Conservation (phyloP, 768 basidiomycete species). For the Lactarius sp. region DNA sequence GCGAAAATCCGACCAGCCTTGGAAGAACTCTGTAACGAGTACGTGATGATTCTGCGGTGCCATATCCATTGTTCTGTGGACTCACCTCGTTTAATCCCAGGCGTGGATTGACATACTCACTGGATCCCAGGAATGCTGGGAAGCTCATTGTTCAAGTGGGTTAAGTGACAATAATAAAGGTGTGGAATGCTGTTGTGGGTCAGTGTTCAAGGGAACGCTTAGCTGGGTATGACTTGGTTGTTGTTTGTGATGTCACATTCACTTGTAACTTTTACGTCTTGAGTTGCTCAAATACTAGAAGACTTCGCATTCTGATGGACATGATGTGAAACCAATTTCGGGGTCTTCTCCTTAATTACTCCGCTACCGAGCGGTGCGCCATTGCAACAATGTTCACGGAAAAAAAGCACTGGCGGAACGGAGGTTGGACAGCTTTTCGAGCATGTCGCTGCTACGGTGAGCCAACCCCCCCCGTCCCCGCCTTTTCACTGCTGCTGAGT, state of each 20-base stretch:
- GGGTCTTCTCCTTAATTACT: no score
- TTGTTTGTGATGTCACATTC: no score
- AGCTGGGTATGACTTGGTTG: background rate
- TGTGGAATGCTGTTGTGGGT: background rate
- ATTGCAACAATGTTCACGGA: no score
- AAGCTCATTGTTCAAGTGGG: conserved; percentile 2
- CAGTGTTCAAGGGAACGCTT: no score
- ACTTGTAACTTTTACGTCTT: no score
- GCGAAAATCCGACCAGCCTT: conserved; percentile 15
- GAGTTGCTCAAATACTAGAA: no score
- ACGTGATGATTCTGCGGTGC: background rate
- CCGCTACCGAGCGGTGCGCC: no score
- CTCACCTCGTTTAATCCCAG: conserved; percentile 2
- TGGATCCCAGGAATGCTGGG: conserved; percentile 10
- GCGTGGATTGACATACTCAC: background rate
- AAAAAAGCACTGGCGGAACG: no score
- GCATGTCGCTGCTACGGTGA: conserved; percentile 37
- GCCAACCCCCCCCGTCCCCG: conserved; percentile 18
- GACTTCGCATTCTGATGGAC: no score
- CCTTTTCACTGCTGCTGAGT: background rate
- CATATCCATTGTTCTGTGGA: background rate
- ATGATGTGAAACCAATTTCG: no score
- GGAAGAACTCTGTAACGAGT: conserved; percentile 3
- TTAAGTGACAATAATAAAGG: background rate
- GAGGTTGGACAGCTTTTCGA: no score